Evolutionary conservation across 352 stramenopile species (phyloP).

Genomic region (Globisporangium polare): DNA sequence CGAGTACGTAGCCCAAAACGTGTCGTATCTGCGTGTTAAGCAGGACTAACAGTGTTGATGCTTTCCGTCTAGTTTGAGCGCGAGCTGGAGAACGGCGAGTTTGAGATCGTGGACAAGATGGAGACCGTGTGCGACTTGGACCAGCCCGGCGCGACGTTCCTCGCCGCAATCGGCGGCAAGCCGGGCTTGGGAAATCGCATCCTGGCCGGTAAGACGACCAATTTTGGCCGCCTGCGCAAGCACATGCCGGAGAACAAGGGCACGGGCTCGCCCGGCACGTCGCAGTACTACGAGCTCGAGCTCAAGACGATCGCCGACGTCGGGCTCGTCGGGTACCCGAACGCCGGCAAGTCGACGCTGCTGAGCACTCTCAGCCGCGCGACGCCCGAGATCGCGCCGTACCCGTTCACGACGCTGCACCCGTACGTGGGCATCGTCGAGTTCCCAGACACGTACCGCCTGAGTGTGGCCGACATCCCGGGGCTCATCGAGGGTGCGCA

Average conservation of each 20-base stretch:
- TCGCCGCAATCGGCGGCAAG: conserved; percentile 78
- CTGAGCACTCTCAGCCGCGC: conserved; percentile 92
- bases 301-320: conserved; percentile 98
- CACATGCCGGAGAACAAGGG: conserved; percentile 80
- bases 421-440: conserved; percentile 95
- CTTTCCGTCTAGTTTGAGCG: too few species aligned
- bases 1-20: too few species aligned
- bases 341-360: conserved; percentile 97
- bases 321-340: conserved; percentile 98
- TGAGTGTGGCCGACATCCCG: conserved; percentile 89
- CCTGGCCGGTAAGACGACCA: conserved; percentile 77
- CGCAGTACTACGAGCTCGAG: conserved; percentile 96
- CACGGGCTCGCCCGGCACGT: conserved; percentile 88
- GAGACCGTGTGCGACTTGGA: conserved; percentile 78
- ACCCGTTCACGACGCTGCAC: conserved; percentile 98
- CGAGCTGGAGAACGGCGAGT: conserved; percentile 69
- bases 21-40: too few species aligned
- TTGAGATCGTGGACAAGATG: conserved; percentile 80
- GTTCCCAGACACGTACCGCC: conserved; percentile 91
- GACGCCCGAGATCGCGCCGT: conserved; percentile 94
- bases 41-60: too few species aligned
- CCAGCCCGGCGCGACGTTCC: conserved; percentile 54
- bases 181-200: conserved; percentile 85
- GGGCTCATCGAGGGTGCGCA: conserved; percentile 91
- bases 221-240: conserved; percentile 76